Evolutionary conservation across 306 rosid genomes (phyloP).

Genomic region (Argentina anserina): DNA sequence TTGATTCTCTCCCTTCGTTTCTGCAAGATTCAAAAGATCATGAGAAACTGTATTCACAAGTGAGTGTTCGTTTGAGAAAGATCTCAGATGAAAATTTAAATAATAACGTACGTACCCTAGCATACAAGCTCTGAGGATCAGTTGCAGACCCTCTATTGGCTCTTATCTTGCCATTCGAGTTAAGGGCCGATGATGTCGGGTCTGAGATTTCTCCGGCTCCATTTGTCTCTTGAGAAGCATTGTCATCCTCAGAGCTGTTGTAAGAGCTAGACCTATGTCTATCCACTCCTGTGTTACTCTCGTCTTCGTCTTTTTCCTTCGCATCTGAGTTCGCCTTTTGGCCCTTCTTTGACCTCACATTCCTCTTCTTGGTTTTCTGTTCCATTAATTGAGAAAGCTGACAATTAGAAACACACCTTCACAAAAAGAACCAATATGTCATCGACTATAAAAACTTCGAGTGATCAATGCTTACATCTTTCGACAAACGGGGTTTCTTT

Average conservation of each 20-base stretch:
- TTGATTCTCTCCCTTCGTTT: slow-evolving; percentile 92
- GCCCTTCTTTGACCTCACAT: slow-evolving; percentile 36
- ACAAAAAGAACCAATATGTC: neutral
- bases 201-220: slow-evolving; percentile 41
- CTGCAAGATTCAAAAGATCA: slow-evolving; percentile 41
- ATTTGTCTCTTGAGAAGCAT: slow-evolving; percentile 48
- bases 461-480: slow-evolving; percentile 44
- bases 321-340: slow-evolving; percentile 30
- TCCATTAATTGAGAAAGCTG: slow-evolving; percentile 32
- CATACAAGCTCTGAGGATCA: slow-evolving; percentile 95
- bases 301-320: slow-evolving; percentile 42
- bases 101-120: slow-evolving; percentile 54
- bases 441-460: neutral
- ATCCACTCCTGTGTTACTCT: slow-evolving; percentile 32
- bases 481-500: slow-evolving; percentile 43
- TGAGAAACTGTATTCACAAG: neutral
- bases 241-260: slow-evolving; percentile 69
- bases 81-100: neutral
- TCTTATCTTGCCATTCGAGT: slow-evolving; percentile 60
- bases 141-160: slow-evolving; percentile 88
- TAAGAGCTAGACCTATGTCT: slow-evolving; percentile 51
- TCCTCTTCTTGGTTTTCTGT: slow-evolving; percentile 42
- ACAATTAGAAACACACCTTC: slow-evolving; percentile 3
- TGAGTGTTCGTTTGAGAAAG: neutral
- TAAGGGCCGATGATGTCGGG: slow-evolving; percentile 35